Conservation (phyloP, 495 filamentous ascomycete species). For the Copromyces sp. region DNA sequence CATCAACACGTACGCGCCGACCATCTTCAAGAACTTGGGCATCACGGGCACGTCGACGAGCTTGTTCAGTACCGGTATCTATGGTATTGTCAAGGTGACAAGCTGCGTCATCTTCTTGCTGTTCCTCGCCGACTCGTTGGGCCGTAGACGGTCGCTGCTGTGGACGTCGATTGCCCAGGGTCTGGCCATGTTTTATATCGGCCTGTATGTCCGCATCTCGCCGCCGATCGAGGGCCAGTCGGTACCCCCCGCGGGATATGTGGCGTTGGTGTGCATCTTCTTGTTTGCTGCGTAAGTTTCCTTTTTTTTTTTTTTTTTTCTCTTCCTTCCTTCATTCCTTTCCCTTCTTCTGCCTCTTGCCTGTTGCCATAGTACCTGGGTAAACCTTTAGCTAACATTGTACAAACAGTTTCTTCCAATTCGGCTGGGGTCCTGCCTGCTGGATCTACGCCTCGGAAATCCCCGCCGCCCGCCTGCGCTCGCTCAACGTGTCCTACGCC, state of each 20-base stretch:
- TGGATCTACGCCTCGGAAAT: conserved; percentile 74
- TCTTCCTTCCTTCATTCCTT: background rate
- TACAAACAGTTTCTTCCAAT: conserved; percentile 51
- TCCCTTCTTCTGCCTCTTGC: background rate
- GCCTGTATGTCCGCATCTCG: conserved; percentile 63
- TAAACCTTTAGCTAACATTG: too few relatives aligned
- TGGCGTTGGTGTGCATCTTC: conserved; percentile 62
- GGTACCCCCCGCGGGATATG: conserved; percentile 43
- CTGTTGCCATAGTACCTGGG: background rate
- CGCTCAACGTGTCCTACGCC: conserved; percentile 58
- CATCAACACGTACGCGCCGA: conserved; percentile 44
- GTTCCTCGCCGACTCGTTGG: conserved; percentile 55
- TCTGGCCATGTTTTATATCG: conserved; percentile 69
- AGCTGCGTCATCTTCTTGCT: conserved; percentile 34
- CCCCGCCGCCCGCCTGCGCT: conserved; percentile 58
- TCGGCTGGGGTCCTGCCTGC: conserved; percentile 70
- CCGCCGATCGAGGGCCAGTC: conserved; percentile 42
- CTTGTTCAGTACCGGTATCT: conserved; percentile 41
- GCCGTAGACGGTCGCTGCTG: conserved; percentile 56
- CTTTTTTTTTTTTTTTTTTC: too few relatives aligned
- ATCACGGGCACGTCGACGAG: conserved; percentile 34
- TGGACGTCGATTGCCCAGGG: conserved; percentile 64
- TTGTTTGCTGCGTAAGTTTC: conserved; percentile 48
- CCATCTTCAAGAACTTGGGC: conserved; percentile 40
- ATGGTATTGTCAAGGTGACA: conserved; percentile 38